Percentiles rank a stretch among this genome's conserved stretches.
Conservation (phyloP, 2,329 filamentous ascomycete genomes). For the Beauveria rudraprayagi region DNA sequence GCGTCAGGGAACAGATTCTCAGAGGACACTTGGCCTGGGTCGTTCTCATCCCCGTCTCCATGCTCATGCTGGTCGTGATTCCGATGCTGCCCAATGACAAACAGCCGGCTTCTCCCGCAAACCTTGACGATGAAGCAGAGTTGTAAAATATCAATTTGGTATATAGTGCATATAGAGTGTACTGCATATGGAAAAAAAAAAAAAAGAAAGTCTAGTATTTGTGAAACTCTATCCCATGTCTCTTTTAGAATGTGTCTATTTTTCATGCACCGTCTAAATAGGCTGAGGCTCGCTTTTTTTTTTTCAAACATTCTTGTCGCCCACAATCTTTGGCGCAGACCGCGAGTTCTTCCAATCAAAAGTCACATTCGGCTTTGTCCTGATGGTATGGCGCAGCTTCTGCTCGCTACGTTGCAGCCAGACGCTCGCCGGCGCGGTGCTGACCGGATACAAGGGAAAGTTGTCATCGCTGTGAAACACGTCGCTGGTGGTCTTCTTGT, state of each 20-base stretch:
- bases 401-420: conserved; percentile 35
- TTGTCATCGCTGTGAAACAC: conserved; percentile 33
- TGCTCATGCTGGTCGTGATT: conserved; percentile 19
- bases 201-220: background rate
- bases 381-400: conserved; percentile 31
- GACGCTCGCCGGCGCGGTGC: conserved; percentile 26
- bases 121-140: background rate
- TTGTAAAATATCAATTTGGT: background rate
- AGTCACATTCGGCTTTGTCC: conserved; percentile 29
- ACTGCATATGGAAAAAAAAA: background rate
- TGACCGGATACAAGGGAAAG: conserved; percentile 50
- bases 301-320: conserved; percentile 4
- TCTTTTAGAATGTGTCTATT: background rate
- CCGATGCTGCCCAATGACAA: conserved; percentile 22
- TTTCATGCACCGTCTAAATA: background rate
- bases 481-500: conserved; percentile 24
- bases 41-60: conserved; percentile 25
- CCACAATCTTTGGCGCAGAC: background rate
- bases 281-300: background rate
- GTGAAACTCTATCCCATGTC: background rate
- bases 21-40: conserved; percentile 46
- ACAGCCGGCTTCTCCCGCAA: background rate
- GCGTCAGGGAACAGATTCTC: conserved; percentile 53
- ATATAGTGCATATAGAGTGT: background rate
- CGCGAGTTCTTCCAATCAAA: conserved; percentile 24